phyloP scores from a whole-genome alignment of 805 yeast genomes.

The Ascoidea tarda region DNA sequence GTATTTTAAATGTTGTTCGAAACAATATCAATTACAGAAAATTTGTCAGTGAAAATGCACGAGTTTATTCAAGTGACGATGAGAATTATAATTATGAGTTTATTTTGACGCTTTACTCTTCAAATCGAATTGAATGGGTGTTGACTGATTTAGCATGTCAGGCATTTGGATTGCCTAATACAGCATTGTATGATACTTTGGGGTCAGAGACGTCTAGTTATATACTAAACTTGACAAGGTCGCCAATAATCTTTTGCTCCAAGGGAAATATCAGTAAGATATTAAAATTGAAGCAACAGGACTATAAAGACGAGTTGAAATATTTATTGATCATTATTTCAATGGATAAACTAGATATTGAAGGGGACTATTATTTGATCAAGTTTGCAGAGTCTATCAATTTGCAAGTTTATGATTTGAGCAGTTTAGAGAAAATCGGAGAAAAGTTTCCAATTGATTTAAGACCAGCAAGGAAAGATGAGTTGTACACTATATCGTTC shows the following conservation, averaged over 20 bases:
- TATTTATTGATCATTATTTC: conserved; percentile 29
- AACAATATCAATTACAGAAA: conserved; percentile 10
- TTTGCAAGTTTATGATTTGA: conserved; percentile 15
- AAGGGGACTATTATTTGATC: conserved; percentile 15
- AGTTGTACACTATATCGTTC: conserved; percentile 48
- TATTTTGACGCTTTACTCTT: conserved; percentile 39
- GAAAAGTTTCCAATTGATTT: conserved; percentile 23
- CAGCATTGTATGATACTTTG: conserved; percentile 28
- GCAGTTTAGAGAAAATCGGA: conserved; percentile 18
- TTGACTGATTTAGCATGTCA: conserved; percentile 56
- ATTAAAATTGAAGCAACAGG: conserved; percentile 22
- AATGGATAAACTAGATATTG: conserved; percentile 26
- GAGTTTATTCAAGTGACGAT: too few relatives aligned
- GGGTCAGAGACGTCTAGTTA: conserved; percentile 36
- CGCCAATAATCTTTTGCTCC: conserved; percentile 37
- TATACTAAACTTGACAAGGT: conserved; percentile 33
- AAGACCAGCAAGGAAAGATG: conserved; percentile 35
- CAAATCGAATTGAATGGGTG: conserved; percentile 56
- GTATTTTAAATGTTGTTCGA: conserved; percentile 29
- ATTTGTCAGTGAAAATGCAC: not conserved
- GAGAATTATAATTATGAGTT: conserved; percentile 19
- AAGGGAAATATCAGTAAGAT: conserved; percentile 27
- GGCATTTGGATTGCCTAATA: conserved; percentile 35
- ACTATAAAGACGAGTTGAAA: conserved; percentile 18
- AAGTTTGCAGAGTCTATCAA: conserved; percentile 14